A percentile compares a stretch with the other conserved stretches of the same genome.
Conservation (phyloP, 176 grass and related monocot species). For the Zoysia japonica region DNA sequence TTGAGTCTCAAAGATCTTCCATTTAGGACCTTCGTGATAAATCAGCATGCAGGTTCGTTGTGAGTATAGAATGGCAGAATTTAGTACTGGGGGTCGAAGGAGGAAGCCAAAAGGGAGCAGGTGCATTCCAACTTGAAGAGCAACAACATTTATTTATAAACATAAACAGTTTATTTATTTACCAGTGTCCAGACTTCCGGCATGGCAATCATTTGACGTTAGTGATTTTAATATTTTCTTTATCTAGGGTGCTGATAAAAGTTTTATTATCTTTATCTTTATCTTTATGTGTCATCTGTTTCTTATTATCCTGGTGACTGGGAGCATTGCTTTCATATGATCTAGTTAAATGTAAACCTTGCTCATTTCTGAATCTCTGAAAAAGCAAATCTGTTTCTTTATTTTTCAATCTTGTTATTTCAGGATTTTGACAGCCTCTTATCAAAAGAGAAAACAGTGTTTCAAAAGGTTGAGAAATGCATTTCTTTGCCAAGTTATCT, state of each 20-base stretch:
- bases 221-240: too few relatives aligned
- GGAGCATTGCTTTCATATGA: constrained; percentile 6
- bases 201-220: neutral
- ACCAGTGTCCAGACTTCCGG: neutral
- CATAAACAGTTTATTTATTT: neutral
- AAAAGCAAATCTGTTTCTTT: constrained; percentile 9
- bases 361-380: constrained; percentile 2
- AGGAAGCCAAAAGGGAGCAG: constrained; percentile 93
- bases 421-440: constrained; percentile 85
- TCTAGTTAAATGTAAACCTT: constrained; percentile 1
- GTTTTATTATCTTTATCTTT: too few relatives aligned
- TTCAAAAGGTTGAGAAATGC: constrained; percentile 40
- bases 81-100: constrained; percentile 89
- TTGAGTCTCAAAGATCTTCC: neutral
- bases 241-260: too few relatives aligned
- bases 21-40: constrained; percentile 39
- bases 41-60: constrained; percentile 74
- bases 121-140: constrained; percentile 43
- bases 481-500: neutral
- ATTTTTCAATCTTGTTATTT: constrained; percentile 26
- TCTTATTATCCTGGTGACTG: constrained; percentile 19
- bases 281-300: constrained; percentile 7
- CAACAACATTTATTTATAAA: neutral
- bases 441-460: constrained; percentile 51
- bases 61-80: constrained; percentile 98